Evolutionary conservation across 176 grass and related monocot genomes (phyloP).

Genomic region (Carex littledalei): DNA sequence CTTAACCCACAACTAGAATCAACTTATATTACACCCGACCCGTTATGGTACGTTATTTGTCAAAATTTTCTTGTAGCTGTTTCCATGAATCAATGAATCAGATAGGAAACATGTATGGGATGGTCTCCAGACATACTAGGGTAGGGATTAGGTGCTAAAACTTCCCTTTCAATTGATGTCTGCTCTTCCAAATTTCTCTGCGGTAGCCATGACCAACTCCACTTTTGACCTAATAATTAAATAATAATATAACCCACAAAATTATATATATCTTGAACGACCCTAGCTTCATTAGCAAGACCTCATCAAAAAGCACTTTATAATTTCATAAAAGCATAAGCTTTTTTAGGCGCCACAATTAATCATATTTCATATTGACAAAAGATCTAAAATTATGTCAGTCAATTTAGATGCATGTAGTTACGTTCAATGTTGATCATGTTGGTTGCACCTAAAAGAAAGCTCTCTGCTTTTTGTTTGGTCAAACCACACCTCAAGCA

Average conservation of each 20-base stretch:
- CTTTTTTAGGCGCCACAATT: background rate
- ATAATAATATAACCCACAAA: background rate
- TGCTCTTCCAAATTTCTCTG: conserved; percentile 14
- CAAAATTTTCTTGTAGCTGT: background rate
- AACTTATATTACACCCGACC: background rate
- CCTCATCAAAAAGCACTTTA: background rate
- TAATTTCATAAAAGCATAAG: background rate
- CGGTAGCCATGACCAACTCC: conserved; percentile 35
- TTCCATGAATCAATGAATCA: conserved; percentile 19
- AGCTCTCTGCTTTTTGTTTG: background rate
- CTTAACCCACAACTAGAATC: background rate
- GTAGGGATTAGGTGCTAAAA: conserved; percentile 22
- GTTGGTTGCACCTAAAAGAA: conserved; percentile 22
- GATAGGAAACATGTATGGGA: conserved; percentile 22
- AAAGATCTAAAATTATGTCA: background rate
- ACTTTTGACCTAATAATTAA: conserved; percentile 11
- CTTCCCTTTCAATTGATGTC: conserved; percentile 29
- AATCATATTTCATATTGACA: conserved; percentile 7
- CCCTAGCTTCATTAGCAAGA: background rate
- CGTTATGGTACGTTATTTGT: background rate
- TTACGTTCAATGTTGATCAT: background rate
- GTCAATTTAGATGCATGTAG: background rate
- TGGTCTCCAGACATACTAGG: conserved; percentile 28
- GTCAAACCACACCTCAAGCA: background rate
- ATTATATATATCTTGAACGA: background rate